Conservation (phyloP, 805 yeast species). For the Priceomyces castillae region DNA sequence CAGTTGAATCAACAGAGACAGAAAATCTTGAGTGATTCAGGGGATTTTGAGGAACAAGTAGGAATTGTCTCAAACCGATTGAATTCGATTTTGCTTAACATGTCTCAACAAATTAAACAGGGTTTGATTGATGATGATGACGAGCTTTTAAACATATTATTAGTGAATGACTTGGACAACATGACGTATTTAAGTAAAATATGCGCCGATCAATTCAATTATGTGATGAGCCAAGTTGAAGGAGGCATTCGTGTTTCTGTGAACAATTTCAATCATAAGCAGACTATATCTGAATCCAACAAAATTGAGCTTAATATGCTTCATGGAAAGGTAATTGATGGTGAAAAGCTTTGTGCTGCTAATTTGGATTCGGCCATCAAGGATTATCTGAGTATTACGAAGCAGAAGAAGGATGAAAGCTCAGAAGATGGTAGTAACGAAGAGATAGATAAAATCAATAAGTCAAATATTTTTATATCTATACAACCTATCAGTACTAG, state of each 20-base stretch:
- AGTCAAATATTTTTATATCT: constrained; percentile 66
- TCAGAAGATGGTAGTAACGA: constrained; percentile 16
- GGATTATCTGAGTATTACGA: constrained; percentile 32
- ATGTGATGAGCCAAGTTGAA: constrained; percentile 71
- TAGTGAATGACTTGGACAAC: constrained; percentile 65
- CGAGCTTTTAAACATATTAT: constrained; percentile 38
- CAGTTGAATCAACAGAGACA: constrained; percentile 41
- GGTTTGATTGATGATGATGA: constrained; percentile 59
- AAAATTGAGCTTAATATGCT: constrained; percentile 62
- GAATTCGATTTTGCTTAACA: constrained; percentile 31
- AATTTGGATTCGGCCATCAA: constrained; percentile 75
- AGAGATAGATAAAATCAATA: constrained; percentile 23
- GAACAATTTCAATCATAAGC: constrained; percentile 42
- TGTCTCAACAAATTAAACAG: constrained; percentile 43
- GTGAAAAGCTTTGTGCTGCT: constrained; percentile 84
- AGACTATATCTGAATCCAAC: constrained; percentile 17
- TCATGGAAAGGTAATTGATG: constrained; percentile 74
- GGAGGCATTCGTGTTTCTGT: constrained; percentile 68
- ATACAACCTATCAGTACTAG: constrained; percentile 56
- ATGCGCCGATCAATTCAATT: constrained; percentile 54
- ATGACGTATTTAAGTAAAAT: constrained; percentile 46
- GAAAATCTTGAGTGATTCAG: constrained; percentile 27
- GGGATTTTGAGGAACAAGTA: constrained; percentile 26
- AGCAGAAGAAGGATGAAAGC: constrained; percentile 17
- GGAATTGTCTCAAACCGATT: constrained; percentile 25